Conservation (phyloP, 768 basidiomycete genomes). For the Pisolithus sp. region DNA sequence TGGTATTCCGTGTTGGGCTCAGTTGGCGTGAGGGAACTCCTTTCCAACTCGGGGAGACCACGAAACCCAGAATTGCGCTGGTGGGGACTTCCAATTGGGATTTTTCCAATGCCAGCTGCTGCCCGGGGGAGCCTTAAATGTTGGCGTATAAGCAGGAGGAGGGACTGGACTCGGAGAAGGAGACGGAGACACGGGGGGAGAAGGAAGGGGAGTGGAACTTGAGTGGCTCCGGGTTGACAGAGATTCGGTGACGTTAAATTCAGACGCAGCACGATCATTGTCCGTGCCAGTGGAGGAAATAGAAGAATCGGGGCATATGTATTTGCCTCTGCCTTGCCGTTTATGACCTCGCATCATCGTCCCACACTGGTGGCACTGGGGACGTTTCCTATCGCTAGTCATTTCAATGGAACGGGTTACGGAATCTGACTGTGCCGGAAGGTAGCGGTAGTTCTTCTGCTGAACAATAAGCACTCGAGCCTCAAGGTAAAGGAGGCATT, state of each 20-base stretch:
- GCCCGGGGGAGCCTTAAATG: slow-evolving; percentile 25
- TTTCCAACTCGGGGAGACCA: slow-evolving; percentile 17
- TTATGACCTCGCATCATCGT: slow-evolving; percentile 28
- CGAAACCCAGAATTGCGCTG: slow-evolving; percentile 20
- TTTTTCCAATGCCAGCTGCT: slow-evolving; percentile 29
- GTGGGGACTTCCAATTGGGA: slow-evolving; percentile 29
- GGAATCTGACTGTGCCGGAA: not conserved
- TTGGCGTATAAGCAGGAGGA: slow-evolving; percentile 10
- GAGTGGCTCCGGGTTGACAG: not conserved
- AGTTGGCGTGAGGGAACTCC: slow-evolving; percentile 24
- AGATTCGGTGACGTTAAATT: not conserved
- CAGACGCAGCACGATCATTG: not conserved
- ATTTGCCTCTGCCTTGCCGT: slow-evolving; percentile 22
- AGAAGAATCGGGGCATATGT: slow-evolving; percentile 22
- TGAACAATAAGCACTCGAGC: not conserved
- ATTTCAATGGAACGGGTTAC: not conserved
- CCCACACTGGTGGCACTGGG: slow-evolving; percentile 30
- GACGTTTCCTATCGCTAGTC: slow-evolving; percentile 26
- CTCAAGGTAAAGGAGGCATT: not conserved
- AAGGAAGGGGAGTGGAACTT: slow-evolving; percentile 17
- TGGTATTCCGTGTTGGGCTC: slow-evolving; percentile 22
- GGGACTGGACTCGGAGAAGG: slow-evolving; percentile 13
- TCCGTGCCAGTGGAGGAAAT: slow-evolving; percentile 8
- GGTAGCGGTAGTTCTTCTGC: not conserved
- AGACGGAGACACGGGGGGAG: slow-evolving; percentile 25